Evolutionary conservation across 768 basidiomycete species (phyloP).

Genomic region (Pisolithus orientalis): DNA sequence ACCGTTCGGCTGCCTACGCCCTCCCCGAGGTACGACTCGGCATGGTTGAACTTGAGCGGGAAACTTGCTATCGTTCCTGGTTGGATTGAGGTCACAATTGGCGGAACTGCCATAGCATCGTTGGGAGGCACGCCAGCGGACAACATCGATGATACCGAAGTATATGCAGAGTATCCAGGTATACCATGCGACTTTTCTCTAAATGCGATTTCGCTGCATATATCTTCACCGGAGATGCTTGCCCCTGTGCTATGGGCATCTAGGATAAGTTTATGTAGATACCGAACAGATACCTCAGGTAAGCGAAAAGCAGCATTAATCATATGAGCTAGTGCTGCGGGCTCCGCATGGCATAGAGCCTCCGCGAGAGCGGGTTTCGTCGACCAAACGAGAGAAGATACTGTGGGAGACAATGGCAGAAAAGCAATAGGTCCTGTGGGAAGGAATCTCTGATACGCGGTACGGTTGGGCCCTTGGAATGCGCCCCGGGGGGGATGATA

Average conservation of each 20-base stretch:
- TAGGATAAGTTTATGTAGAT: slow-evolving; percentile 56
- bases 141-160: slow-evolving; percentile 34
- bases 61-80: slow-evolving; percentile 77
- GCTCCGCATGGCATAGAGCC: slow-evolving; percentile 61
- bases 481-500: slow-evolving; percentile 59
- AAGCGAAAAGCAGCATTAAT: slow-evolving; percentile 90
- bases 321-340: slow-evolving; percentile 60
- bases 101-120: slow-evolving; percentile 64
- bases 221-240: slow-evolving; percentile 41
- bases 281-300: slow-evolving; percentile 64
- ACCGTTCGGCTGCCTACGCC: slow-evolving; percentile 64
- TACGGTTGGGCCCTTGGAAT: slow-evolving; percentile 62
- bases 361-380: slow-evolving; percentile 70
- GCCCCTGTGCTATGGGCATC: slow-evolving; percentile 42
- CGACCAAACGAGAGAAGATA: slow-evolving; percentile 93
- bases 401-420: slow-evolving; percentile 73
- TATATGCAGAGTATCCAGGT: slow-evolving; percentile 54
- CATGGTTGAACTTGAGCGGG: slow-evolving; percentile 82
- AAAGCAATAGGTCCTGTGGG: slow-evolving; percentile 95
- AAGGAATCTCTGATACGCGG: slow-evolving; percentile 91
- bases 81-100: slow-evolving; percentile 67
- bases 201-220: slow-evolving; percentile 63
- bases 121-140: slow-evolving; percentile 51
- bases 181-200: slow-evolving; percentile 70
- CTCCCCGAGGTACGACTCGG: slow-evolving; percentile 80